Percentiles rank a stretch among this genome's conserved stretches.
phyloP scores from a whole-genome alignment of 495 filamentous ascomycete species.

The Penicillium atrosanguineum region DNA sequence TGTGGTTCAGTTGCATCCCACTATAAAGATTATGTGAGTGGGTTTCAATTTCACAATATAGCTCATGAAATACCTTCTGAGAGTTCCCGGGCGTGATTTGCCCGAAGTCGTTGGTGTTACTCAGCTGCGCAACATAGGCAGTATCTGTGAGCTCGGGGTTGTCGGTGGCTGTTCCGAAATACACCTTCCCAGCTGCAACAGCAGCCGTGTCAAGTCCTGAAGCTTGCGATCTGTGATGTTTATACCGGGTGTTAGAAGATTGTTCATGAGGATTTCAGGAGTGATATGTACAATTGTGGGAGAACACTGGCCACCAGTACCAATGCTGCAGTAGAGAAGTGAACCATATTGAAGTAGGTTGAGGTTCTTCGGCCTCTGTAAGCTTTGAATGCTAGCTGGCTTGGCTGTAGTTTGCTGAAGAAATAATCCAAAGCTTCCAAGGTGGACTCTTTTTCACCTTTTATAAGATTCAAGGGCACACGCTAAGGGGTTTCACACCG shows the following conservation, averaged over 20 bases:
- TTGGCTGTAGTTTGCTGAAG: too few relatives aligned
- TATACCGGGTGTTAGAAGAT: not conserved
- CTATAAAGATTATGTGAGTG: slow-evolving; percentile 18
- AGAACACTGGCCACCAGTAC: slow-evolving; percentile 26
- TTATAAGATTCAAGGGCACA: not conserved
- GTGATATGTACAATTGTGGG: slow-evolving; percentile 22
- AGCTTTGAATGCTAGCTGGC: too few relatives aligned
- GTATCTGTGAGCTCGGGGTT: slow-evolving; percentile 52
- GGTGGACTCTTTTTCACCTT: not conserved
- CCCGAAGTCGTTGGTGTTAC: slow-evolving; percentile 55
- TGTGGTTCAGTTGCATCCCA: slow-evolving; percentile 53
- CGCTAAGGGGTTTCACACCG: not conserved
- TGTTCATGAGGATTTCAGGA: not conserved
- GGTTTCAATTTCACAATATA: not conserved
- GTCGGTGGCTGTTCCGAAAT: slow-evolving; percentile 60
- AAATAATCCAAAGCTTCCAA: too few relatives aligned
- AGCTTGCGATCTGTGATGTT: slow-evolving; percentile 18
- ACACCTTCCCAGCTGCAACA: slow-evolving; percentile 48
- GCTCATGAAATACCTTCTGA: slow-evolving; percentile 38
- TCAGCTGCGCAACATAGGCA: slow-evolving; percentile 43
- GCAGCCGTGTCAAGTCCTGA: slow-evolving; percentile 50
- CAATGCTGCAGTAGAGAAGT: slow-evolving; percentile 16
- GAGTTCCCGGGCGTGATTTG: slow-evolving; percentile 59
- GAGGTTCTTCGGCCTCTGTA: not conserved
- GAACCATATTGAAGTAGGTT: slow-evolving; percentile 20